Percentiles rank a stretch among this genome's conserved stretches.
Evolutionary conservation across 208 protist species (phyloP).

Genomic region (Crithidia sp.): DNA sequence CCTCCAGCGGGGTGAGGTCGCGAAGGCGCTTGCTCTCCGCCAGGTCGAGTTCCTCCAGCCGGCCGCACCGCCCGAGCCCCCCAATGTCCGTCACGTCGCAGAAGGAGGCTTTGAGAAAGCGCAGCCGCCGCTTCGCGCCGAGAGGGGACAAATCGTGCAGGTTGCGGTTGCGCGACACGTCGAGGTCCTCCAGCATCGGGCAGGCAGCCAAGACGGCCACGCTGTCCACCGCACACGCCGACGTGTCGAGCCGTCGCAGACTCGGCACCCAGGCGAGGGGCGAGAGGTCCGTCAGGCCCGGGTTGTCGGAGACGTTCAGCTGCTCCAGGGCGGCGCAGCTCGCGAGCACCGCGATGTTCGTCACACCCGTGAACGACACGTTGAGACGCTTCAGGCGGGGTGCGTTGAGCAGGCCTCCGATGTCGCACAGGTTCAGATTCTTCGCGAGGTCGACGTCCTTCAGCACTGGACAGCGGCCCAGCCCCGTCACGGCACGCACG

Average conservation of each 20-base stretch:
- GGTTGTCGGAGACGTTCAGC: constrained; percentile 11
- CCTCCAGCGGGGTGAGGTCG: constrained; percentile 3
- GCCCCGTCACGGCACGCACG: background rate
- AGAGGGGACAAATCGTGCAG: constrained; percentile 5
- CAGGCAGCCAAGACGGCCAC: constrained; percentile 6
- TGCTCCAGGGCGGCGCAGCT: constrained; percentile 5
- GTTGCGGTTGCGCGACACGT: constrained; percentile 9
- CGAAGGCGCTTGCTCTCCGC: constrained; percentile 4
- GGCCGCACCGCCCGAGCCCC: constrained; percentile 3
- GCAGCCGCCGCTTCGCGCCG: constrained; percentile 11
- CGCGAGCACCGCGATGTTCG: background rate
- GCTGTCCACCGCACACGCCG: constrained; percentile 1
- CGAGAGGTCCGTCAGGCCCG: background rate
- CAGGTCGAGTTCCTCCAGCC: constrained; percentile 10
- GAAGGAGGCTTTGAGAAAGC: constrained; percentile 9
- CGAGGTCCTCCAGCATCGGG: constrained; percentile 11
- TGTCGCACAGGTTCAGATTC: background rate
- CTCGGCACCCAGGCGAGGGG: background rate
- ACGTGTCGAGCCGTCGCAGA: constrained; percentile 8
- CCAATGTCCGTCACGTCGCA: constrained; percentile 14
- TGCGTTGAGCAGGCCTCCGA: background rate
- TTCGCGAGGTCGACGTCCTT: constrained; percentile 1
- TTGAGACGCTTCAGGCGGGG: constrained; percentile 1
- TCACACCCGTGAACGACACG: constrained; percentile 4
- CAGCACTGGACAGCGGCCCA: constrained; percentile 5